These are phyloP conservation scores for Cryptosporidium muris DNA, from an alignment of 169 alveolate species.

Conservation along the genomic window DNA sequence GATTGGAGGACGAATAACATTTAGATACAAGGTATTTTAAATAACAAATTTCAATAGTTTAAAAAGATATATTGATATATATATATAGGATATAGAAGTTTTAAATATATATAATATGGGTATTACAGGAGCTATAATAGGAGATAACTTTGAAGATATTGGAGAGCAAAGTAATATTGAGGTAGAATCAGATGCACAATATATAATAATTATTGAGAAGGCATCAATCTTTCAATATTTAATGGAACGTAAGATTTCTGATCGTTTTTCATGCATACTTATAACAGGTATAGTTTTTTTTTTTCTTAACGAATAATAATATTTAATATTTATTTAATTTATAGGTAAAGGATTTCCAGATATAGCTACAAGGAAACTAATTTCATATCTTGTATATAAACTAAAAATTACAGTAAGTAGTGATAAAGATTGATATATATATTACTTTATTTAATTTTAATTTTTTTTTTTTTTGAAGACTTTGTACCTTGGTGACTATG, in stretches of 20 bases:
- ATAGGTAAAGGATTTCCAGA: constrained; percentile 69
- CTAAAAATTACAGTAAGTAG: constrained; percentile 30
- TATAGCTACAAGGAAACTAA: constrained; percentile 47
- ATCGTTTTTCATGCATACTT: constrained; percentile 48
- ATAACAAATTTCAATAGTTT: not conserved
- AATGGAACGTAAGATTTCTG: constrained; percentile 56
- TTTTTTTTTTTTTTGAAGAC: constrained; percentile 6
- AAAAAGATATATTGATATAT: not conserved
- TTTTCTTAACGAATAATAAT: not conserved
- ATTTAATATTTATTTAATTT: not conserved
- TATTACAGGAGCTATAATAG: constrained; percentile 37
- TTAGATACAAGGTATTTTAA: constrained; percentile 18
- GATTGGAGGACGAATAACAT: constrained; percentile 49
- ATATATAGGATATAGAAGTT: constrained; percentile 19
- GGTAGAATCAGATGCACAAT: constrained; percentile 13
- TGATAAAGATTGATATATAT: no score
- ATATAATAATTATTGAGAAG: constrained; percentile 40
- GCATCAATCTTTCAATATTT: constrained; percentile 69
- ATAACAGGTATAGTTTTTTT: constrained; percentile 31
- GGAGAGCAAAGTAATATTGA: constrained; percentile 2
- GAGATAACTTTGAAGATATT: constrained; percentile 30
- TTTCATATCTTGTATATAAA: constrained; percentile 6
- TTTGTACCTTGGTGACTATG: constrained; percentile 51
- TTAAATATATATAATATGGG: constrained; percentile 53
- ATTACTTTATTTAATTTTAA: not conserved